A percentile compares a stretch with the other conserved stretches of the same genome.
Evolutionary conservation across 2,329 filamentous ascomycete genomes (phyloP).

Genomic region (Alternaria consortialis): DNA sequence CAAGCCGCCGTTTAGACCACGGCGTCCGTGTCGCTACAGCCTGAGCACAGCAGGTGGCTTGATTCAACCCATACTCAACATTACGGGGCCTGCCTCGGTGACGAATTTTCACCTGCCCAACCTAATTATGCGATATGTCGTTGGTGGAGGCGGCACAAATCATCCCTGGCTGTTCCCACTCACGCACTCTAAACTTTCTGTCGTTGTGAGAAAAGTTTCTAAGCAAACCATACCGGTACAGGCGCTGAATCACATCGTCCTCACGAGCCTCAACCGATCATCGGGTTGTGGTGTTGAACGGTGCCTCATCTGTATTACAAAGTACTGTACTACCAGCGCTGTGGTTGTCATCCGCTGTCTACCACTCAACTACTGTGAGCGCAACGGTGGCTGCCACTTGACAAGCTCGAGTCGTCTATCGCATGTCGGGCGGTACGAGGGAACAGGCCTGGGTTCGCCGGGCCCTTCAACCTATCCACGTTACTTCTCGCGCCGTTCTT

Average conservation of each 20-base stretch:
- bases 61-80: conserved; percentile 22
- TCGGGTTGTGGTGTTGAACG: conserved; percentile 17
- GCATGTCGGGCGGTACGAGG: conserved; percentile 30
- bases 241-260: conserved; percentile 19
- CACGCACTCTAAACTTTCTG: conserved; percentile 15
- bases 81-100: conserved; percentile 10
- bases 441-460: conserved; percentile 27
- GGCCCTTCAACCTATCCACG: conserved; percentile 19
- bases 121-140: conserved; percentile 24
- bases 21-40: conserved; percentile 24
- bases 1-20: conserved; percentile 26
- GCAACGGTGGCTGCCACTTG: conserved; percentile 34
- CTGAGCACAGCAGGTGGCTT: conserved; percentile 9
- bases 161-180: conserved; percentile 15
- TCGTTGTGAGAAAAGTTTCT: conserved; percentile 19
- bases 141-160: conserved; percentile 34
- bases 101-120: conserved; percentile 30
- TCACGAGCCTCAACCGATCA: conserved; percentile 11
- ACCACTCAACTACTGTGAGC: conserved; percentile 30
- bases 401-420: conserved; percentile 28
- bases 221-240: conserved; percentile 41
- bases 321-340: conserved; percentile 28
- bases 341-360: conserved; percentile 25
- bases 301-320: conserved; percentile 6
- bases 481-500: conserved; percentile 28